Evolutionary conservation across 2,329 filamentous ascomycete genomes (phyloP), one percentile per base, ranked within the genome.

Genomic region (Sporothrix protearum): DNA sequence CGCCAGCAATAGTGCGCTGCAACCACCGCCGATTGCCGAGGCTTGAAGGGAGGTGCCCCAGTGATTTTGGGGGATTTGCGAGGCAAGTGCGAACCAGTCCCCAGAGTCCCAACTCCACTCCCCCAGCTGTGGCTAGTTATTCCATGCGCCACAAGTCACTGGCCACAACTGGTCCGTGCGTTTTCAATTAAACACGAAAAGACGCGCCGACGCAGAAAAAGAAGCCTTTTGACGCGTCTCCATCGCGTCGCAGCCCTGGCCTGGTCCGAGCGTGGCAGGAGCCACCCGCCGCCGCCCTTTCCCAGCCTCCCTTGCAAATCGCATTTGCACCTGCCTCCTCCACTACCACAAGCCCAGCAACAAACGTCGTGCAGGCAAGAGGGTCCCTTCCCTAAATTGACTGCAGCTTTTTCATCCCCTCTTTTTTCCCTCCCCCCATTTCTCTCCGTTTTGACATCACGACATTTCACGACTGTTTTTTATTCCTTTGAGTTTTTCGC

Each of bases 151-250:
- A 72, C 71, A 72, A 6, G 3, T 7, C 2, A 14, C 30, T 19
- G 14, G 6, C 30, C 55, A 39, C 1, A 25, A 2, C 0, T 53
- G 73, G 72, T 19, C 73, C 66, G 71, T 71, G 73, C 69, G 57
- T 57, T 70, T 71, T 74, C 71, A 72, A 74, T 76, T 75, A 75
- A 73, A 76, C 75, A 72, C 75, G 75, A 73, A 39, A 73, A 73
- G 57, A 71, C 75, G 75, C 72, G 73, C 68, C 16, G 36, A n/a
- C 30, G 47, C 36, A 49, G n/a, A 28, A 61, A 59, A 39, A 28
- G 39, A 8, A 22, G 28, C 47, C n/a, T 57, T 57, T n/a, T 19
- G 67, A 73, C 74, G 74, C 74, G 74, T 72, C 51, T 22, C 42
- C 70, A 66, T 70, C 71, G 69, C 69, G 71, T 67, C 39, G 42